phyloP scores from a whole-genome alignment of 2,329 filamentous ascomycete species.

The Amylocarpus encephaloides region DNA sequence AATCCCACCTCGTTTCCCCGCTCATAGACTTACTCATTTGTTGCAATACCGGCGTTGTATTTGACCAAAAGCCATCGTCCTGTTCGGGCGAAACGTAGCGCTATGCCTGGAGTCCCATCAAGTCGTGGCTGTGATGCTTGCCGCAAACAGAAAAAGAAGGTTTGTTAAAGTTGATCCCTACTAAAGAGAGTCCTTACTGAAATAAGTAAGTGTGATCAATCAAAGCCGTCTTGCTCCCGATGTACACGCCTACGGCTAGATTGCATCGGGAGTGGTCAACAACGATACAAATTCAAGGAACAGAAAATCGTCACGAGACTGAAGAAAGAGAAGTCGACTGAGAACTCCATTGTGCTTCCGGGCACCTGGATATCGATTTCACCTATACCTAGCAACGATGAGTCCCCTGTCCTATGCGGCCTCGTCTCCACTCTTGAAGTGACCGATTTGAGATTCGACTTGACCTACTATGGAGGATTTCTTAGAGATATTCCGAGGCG shows the following conservation, averaged over 20 bases:
- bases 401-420: constrained; percentile 15
- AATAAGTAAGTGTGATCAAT: too few species aligned
- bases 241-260: constrained; percentile 39
- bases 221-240: constrained; percentile 27
- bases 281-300: constrained; percentile 45
- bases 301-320: not conserved
- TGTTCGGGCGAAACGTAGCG: not conserved
- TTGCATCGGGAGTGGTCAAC: constrained; percentile 41
- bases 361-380: not conserved
- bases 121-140: constrained; percentile 45
- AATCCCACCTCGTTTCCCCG: too few species aligned
- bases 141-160: constrained; percentile 49
- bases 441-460: constrained; percentile 41
- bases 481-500: constrained; percentile 40
- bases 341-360: not conserved
- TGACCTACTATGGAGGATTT: constrained; percentile 42
- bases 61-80: not conserved
- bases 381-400: constrained; percentile 29
- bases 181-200: constrained; percentile 27
- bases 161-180: constrained; percentile 31
- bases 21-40: too few species aligned
- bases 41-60: too few species aligned
- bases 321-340: not conserved
- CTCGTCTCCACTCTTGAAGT: constrained; percentile 33
- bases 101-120: constrained; percentile 47